Evolutionary conservation across 352 stramenopile species (phyloP).

Genomic region (Phytophthora fragariae): DNA sequence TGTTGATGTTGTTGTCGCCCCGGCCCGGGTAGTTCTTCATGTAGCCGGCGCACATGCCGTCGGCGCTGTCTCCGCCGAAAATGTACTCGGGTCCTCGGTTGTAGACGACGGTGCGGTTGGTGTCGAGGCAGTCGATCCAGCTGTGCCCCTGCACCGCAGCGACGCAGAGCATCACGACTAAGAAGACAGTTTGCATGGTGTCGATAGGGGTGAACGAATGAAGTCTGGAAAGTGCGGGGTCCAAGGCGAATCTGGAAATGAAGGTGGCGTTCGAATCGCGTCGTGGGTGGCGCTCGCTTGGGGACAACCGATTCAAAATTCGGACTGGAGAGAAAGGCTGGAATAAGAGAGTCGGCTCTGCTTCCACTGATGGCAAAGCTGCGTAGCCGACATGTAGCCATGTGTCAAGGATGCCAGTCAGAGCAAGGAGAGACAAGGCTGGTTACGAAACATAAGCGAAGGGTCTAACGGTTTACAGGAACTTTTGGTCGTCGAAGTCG

Average conservation of each 20-base stretch:
- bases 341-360: constrained; percentile 33
- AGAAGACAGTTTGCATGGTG: constrained; percentile 16
- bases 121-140: constrained; percentile 84
- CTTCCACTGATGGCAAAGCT: constrained; percentile 9
- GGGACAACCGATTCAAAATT: constrained; percentile 10
- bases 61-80: constrained; percentile 46
- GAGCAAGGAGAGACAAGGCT: constrained; percentile 14
- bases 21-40: constrained; percentile 72
- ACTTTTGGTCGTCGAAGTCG: constrained; percentile 39
- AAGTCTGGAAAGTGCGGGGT: constrained; percentile 21
- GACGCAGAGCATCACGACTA: constrained; percentile 29
- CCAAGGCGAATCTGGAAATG: constrained; percentile 30
- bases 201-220: background rate
- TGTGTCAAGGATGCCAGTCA: constrained; percentile 10
- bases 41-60: constrained; percentile 67
- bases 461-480: constrained; percentile 44
- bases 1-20: constrained; percentile 50
- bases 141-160: constrained; percentile 44
- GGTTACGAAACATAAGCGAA: constrained; percentile 30
- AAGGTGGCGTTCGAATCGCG: constrained; percentile 18
- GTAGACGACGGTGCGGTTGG: constrained; percentile 62
- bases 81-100: constrained; percentile 65
- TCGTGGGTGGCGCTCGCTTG: constrained; percentile 19
- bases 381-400: background rate
- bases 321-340: constrained; percentile 31